phyloP scores from a whole-genome alignment of 2,329 filamentous ascomycete species.

The Hymenoscyphus fructigenus region DNA sequence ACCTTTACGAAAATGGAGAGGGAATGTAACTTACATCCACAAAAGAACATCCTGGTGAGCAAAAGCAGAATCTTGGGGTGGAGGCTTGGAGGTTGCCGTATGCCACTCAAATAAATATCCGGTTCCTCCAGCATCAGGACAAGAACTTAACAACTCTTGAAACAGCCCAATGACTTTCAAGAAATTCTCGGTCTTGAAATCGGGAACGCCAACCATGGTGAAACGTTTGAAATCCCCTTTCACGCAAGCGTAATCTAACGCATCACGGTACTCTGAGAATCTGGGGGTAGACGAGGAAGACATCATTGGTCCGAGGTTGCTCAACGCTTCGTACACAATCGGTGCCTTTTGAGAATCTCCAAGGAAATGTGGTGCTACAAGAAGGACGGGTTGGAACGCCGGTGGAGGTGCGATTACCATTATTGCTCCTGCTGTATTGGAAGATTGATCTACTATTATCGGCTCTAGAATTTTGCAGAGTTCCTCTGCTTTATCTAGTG shows the following conservation, averaged over 20 bases:
- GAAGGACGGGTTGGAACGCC: conserved; percentile 5
- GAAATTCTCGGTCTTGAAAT: conserved; percentile 11
- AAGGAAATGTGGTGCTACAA: conserved; percentile 11
- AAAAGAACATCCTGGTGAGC: background rate
- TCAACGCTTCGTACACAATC: background rate
- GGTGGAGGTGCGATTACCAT: conserved; percentile 14
- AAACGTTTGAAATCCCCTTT: conserved; percentile 17
- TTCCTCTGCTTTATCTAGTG: conserved; percentile 29
- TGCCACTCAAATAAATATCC: conserved; percentile 17
- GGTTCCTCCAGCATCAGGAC: conserved; percentile 14
- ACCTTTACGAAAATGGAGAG: background rate
- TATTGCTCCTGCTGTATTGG: conserved; percentile 12
- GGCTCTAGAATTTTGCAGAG: conserved; percentile 29
- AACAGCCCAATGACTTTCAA: conserved; percentile 8
- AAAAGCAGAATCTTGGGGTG: conserved; percentile 11
- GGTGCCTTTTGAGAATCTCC: conserved; percentile 6
- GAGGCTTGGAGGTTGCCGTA: background rate
- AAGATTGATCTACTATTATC: conserved; percentile 9
- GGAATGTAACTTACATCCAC: background rate
- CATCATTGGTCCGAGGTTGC: conserved; percentile 1
- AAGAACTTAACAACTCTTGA: conserved; percentile 6
- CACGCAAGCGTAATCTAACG: conserved; percentile 2
- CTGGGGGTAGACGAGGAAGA: background rate
- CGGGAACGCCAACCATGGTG: conserved; percentile 5
- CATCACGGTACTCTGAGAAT: conserved; percentile 10